Conservation (phyloP, 345 rosid genomes). For the Dovyalis caffra region DNA sequence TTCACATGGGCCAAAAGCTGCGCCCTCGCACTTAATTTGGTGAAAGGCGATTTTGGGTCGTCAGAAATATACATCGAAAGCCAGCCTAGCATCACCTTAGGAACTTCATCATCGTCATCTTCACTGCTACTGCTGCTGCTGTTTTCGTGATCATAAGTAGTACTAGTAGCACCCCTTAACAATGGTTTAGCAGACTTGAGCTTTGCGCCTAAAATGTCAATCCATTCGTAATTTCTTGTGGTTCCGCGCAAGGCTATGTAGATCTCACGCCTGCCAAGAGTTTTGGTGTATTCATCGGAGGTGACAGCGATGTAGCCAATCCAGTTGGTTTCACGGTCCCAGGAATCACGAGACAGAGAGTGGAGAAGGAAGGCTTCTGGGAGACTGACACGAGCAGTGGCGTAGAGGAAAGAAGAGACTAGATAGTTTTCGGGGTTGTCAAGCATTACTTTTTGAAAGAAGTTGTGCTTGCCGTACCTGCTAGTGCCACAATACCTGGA, state of each 20-base stretch:
- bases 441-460: slow-evolving; percentile 71
- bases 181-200: slow-evolving; percentile 48
- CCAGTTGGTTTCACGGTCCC: slow-evolving; percentile 99
- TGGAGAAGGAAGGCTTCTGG: slow-evolving; percentile 65
- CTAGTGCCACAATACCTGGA: slow-evolving; percentile 85
- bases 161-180: slow-evolving; percentile 17
- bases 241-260: slow-evolving; percentile 77
- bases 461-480: slow-evolving; percentile 64
- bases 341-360: slow-evolving; percentile 64
- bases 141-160: not conserved
- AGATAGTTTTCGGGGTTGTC: slow-evolving; percentile 49
- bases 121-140: slow-evolving; percentile 30
- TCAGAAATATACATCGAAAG: slow-evolving; percentile 63
- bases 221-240: slow-evolving; percentile 81
- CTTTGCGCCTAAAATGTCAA: slow-evolving; percentile 58
- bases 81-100: slow-evolving; percentile 87
- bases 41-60: slow-evolving; percentile 59
- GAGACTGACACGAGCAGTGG: slow-evolving; percentile 60
- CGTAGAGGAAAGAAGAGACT: slow-evolving; percentile 64
- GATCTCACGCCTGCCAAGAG: slow-evolving; percentile 71
- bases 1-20: slow-evolving; percentile 56
- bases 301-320: slow-evolving; percentile 81
- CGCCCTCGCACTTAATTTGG: slow-evolving; percentile 51
- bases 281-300: slow-evolving; percentile 44
- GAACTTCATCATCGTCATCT: slow-evolving; percentile 40